A percentile compares a stretch with the other conserved stretches of the same genome.
These are phyloP conservation scores for Euclidium syriacum DNA, from an alignment of 345 rosid species.

Conservation along the genomic window DNA sequence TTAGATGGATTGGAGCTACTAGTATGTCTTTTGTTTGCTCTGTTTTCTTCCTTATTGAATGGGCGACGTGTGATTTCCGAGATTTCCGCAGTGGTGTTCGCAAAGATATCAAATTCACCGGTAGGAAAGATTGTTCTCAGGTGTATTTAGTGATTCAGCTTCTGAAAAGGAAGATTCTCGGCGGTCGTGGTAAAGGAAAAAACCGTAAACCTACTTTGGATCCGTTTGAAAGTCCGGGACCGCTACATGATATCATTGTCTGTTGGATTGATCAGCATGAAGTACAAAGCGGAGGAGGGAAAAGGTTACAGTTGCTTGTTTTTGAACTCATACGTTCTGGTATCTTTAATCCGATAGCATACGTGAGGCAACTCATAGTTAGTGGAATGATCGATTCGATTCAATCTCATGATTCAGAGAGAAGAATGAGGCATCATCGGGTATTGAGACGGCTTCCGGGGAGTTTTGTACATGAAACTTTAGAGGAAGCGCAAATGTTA, in stretches of 20 bases:
- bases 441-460: conserved; percentile 86
- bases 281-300: conserved; percentile 63
- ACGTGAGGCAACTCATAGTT: conserved; percentile 84
- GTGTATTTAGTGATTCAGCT: conserved; percentile 73
- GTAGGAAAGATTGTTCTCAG: conserved; percentile 76
- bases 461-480: conserved; percentile 45
- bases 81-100: conserved; percentile 66
- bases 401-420: conserved; percentile 45
- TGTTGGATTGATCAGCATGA: conserved; percentile 99
- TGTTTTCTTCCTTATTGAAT: conserved; percentile 86
- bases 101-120: conserved; percentile 64
- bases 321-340: conserved; percentile 81
- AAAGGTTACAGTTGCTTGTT: conserved; percentile 65
- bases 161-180: conserved; percentile 67
- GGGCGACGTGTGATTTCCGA: conserved; percentile 96
- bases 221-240: conserved; percentile 84
- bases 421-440: conserved; percentile 67
- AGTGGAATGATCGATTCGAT: conserved; percentile 75
- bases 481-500: conserved; percentile 62
- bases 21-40: conserved; percentile 68
- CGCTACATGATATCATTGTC: conserved; percentile 86
- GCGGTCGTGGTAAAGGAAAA: conserved; percentile 34
- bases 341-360: conserved; percentile 81
- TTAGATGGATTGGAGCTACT: conserved; percentile 75
- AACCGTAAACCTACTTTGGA: conserved; percentile 37